Conservation (phyloP, 148 eudicot genomes). For the Rhododendron vialii region DNA sequence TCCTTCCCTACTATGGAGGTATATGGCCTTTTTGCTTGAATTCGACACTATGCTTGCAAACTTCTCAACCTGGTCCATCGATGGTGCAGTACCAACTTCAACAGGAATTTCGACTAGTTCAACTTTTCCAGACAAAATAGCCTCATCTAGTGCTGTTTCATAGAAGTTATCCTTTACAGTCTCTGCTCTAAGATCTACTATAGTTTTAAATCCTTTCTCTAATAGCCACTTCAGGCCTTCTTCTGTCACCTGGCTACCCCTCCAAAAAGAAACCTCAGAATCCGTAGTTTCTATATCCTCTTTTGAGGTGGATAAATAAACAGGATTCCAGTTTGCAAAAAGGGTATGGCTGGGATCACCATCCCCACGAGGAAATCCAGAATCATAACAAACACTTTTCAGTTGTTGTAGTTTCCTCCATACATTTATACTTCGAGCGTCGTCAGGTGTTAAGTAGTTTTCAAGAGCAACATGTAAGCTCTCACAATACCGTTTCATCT, state of each 20-base stretch:
- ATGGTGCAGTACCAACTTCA: conserved; percentile 79
- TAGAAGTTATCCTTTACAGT: conserved; percentile 66
- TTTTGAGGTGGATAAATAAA: conserved; percentile 50
- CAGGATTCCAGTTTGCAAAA: conserved; percentile 85
- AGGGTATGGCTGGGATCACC: conserved; percentile 63
- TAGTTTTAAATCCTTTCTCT: conserved; percentile 70
- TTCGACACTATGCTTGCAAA: conserved; percentile 74
- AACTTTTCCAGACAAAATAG: conserved; percentile 55
- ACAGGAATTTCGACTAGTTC: conserved; percentile 72
- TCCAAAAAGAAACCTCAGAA: conserved; percentile 72
- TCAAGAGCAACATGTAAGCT: conserved; percentile 94
- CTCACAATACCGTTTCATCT: conserved; percentile 94
- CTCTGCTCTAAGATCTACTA: conserved; percentile 92
- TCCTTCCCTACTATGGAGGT: conserved; percentile 94
- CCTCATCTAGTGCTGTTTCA: conserved; percentile 50
- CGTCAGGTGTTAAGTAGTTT: conserved; percentile 64
- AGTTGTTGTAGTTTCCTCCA: conserved; percentile 86
- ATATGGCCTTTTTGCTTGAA: conserved; percentile 59
- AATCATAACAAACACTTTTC: conserved; percentile 84
- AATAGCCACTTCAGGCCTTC: conserved; percentile 86
- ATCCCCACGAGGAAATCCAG: conserved; percentile 78
- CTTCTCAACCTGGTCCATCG: conserved; percentile 78
- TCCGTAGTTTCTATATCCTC: conserved; percentile 36
- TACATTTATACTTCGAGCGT: conserved; percentile 48
- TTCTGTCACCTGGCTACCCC: conserved; percentile 95